Base-by-base conservation (phyloP, 371 early-diverging fungal species). In the Mortierella sp. region DNA sequence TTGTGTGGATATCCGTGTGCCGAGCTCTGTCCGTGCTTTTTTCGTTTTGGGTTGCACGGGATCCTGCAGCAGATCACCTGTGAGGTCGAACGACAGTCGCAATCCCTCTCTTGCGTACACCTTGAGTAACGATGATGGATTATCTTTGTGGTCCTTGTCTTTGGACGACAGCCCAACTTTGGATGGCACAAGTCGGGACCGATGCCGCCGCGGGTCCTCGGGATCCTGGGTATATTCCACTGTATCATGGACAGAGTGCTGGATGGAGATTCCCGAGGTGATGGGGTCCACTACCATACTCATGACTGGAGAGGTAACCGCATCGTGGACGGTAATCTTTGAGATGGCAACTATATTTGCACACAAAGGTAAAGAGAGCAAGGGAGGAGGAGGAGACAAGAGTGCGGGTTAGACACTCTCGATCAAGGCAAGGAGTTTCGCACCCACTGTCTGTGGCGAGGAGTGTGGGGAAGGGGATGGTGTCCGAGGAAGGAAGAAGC, bases 21-120 rank as follows among this genome's bases (percentile, higher is more conserved):
- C 28, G 13, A 51, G 44, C 44, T 39, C 53, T 46, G 54, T 54
- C 65, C 29, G 60, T 57, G 54, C 47, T 57, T 19, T 39, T 40
- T 31, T 16, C 10, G 46, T 34, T n/a, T 27, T 47, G 25, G 55
- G 45, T 49, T 49, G 60, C 19, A 61, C 55, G 46, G 60, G 39
- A 28, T 65, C 62, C 39, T 34, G 34, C 7, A 71, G 21, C 28
- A 60, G n/a, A 40, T 52, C 21, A 10, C 72, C 72, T 28, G 40
- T 46, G 55, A 71, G 72, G 37, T 52, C 55, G 49, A 71, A 61
- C 21, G 53, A 46, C 4, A 71, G 48, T n/a, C 54, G 44, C 29
- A 71, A 19, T 10, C 61, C 54, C 49, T 52, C 49, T n/a, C 54
- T 60, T 7, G 66, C 55, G 29, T 29, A 28, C 21, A 65, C 39